phyloP scores from a whole-genome alignment of 768 basidiomycete genomes.

The Tricholoma saponaceum region DNA sequence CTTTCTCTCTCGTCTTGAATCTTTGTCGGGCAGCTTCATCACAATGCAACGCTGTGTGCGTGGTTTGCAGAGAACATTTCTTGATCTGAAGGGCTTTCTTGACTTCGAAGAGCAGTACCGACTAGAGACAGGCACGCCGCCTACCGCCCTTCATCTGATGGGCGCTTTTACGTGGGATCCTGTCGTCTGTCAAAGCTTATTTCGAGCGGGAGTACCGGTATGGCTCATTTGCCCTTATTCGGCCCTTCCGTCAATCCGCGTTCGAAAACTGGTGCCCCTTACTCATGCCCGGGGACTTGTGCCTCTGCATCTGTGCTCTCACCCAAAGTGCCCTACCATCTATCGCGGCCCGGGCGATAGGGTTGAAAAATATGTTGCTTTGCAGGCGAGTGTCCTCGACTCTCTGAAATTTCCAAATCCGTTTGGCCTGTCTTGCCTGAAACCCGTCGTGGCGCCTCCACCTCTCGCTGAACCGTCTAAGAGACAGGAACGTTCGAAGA shows the following conservation, averaged over 20 bases:
- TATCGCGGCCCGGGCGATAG: not conserved
- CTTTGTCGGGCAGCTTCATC: not conserved
- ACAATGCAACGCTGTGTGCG: not conserved
- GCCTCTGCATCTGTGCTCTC: not conserved
- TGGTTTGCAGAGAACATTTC: not conserved
- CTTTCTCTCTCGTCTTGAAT: no score
- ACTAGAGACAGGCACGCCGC: not conserved
- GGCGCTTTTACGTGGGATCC: not conserved
- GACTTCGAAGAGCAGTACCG: not conserved
- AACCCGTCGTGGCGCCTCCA: not conserved
- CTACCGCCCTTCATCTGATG: not conserved
- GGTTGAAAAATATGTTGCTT: not conserved
- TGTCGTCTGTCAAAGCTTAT: not conserved
- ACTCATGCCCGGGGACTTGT: not conserved
- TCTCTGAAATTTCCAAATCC: not conserved
- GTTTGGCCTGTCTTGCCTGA: not conserved
- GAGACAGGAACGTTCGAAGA: not conserved
- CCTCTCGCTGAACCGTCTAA: not conserved
- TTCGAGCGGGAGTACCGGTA: no score
- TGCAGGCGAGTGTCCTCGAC: not conserved
- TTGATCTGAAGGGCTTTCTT: not conserved
- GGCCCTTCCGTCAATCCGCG: not conserved
- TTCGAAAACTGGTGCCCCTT: not conserved
- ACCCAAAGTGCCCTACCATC: not conserved
- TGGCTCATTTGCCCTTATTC: slow-evolving; percentile 1